Evolutionary conservation across 1,139 yeast genomes (phyloP), one percentile per base, ranked within the genome.

Genomic region (Nakaseomyces kungkrabaensis): DNA sequence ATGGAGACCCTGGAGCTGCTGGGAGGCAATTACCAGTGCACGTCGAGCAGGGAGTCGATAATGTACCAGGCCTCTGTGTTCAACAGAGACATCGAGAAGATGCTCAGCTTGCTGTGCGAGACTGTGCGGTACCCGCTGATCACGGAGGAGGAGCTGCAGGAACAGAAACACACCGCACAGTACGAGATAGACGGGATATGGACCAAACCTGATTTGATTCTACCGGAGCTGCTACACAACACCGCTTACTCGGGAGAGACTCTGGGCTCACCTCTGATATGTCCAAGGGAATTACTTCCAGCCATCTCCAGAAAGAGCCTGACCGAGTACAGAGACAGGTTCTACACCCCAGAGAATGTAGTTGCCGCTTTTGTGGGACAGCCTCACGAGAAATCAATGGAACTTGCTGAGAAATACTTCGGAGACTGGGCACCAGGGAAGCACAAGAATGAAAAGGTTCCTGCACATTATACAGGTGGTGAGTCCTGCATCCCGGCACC

Each of bases 21-120:
- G 50, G 98, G 98, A 43, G 98, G 98, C 10, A 92, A 90, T 67
- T 89, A 85, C 68, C 90, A 88, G 81, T 86, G 96, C 63, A 84
- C 96, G 1, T 87, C 96, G 1, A 87, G 95, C 31, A 76, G 98
- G 62, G 98, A 92, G 65, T 79, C 94, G 4, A 77, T 92, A 72
- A 80, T 92, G 71, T 92, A 92, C 67, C 97, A 92, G 67, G 95
- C 97, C 1, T 83, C 96, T 1, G 96, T 89, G 1, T 92, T 92
- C 73, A 89, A 90, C 65, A 69, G 77, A 49, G 96, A 90, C 63
- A 82, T 85, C n/a, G 94, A 81, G 44, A 72, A 74, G 56, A 89
- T 94, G 96, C 79, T 87, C 58, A 78, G 77, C 44, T 72, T 88
- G 48, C 73, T 92, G 59, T 72, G 88, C n/a, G 94, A 89, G 58